Base-by-base conservation (phyloP, 2,329 filamentous ascomycete species). In the Sarocladiaceae sp. region DNA sequence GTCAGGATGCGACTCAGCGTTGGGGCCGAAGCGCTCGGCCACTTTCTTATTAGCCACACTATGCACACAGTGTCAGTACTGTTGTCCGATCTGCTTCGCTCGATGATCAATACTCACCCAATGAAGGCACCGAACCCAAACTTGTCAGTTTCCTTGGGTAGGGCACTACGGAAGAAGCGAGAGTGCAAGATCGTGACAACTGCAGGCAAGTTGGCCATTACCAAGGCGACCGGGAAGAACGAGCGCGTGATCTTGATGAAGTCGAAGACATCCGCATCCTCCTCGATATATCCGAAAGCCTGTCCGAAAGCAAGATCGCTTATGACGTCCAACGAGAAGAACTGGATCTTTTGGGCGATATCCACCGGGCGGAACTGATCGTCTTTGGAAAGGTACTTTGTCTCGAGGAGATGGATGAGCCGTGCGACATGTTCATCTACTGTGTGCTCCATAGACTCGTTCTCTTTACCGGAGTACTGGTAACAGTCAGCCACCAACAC, bases 301-400 rank as follows among this genome's bases (percentile, higher is more conserved):
- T 74, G 59, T 11, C 79, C 79, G 40, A 82, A 76, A 0, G 75
- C 75, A 4, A 83, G 60, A 39, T 73, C 71, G 29, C 72, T 77
- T 56, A 84, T 79, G 35, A 80, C 73, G 53, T 83, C 80, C 4
- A 83, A 64, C 0, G 78, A 79, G 52, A 82, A 75, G 64, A 71
- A 81, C 37, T 79, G 75, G 3, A 72, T 69, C 54, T 78, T 77
- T 69, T 73, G 50, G 77, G 71, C 73, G 33, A 81, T 59, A 58
- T 82, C 77, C 62, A 80, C 66, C 4, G 72, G 64, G 33, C 76
- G 74, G 40, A 63, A 66, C 1, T 57, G 42, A 1, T 29, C 40
- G 2, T 64, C 54, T 10, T 54, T 68, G 1, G 69, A 71, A 22
- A 72, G 59, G 57, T 76, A 78, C 53, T 73, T 75, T n/a, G 56